phyloP scores from a whole-genome alignment of 2,329 filamentous ascomycete species.

The Leptosphaerulina australis region DNA sequence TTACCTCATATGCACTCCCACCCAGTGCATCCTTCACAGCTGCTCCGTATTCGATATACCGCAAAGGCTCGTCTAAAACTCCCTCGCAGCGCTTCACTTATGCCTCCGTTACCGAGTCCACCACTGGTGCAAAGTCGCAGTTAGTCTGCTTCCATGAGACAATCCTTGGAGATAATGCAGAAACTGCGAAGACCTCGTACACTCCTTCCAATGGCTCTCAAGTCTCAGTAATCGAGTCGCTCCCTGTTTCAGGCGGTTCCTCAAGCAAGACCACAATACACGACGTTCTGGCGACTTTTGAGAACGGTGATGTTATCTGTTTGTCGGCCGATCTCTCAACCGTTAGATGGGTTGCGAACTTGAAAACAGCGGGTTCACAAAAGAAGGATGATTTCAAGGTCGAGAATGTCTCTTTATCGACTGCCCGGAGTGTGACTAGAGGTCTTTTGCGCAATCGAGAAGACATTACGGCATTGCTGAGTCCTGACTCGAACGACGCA shows the following conservation, averaged over 20 bases:
- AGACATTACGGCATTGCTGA: conserved; percentile 51
- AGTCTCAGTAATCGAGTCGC: conserved; percentile 40
- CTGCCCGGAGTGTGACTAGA: conserved; percentile 49
- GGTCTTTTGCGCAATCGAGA: conserved; percentile 54
- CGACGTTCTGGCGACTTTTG: conserved; percentile 63
- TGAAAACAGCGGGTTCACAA: conserved; percentile 26
- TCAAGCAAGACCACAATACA: conserved; percentile 32
- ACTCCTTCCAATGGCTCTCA: conserved; percentile 32
- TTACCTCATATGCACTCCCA: conserved; percentile 66
- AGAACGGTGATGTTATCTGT: conserved; percentile 66
- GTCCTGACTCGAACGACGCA: conserved; percentile 33
- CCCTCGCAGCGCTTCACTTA: conserved; percentile 62
- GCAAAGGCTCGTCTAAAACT: conserved; percentile 53
- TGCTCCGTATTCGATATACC: conserved; percentile 64
- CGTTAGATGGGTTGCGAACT: conserved; percentile 41
- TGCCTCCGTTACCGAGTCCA: conserved; percentile 56
- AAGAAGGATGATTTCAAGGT: conserved; percentile 30
- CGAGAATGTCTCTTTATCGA: conserved; percentile 43
- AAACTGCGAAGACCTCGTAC: conserved; percentile 44
- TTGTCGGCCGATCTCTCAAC: conserved; percentile 61
- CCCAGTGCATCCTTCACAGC: conserved; percentile 64
- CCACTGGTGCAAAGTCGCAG: conserved; percentile 55
- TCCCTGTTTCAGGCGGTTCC: conserved; percentile 34
- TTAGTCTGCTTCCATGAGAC: conserved; percentile 63
- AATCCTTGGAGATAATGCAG: conserved; percentile 41